These are phyloP conservation scores for Linnemannia elongata DNA, from an alignment of 192 early-diverging fungal genomes.

Conservation along the genomic window DNA sequence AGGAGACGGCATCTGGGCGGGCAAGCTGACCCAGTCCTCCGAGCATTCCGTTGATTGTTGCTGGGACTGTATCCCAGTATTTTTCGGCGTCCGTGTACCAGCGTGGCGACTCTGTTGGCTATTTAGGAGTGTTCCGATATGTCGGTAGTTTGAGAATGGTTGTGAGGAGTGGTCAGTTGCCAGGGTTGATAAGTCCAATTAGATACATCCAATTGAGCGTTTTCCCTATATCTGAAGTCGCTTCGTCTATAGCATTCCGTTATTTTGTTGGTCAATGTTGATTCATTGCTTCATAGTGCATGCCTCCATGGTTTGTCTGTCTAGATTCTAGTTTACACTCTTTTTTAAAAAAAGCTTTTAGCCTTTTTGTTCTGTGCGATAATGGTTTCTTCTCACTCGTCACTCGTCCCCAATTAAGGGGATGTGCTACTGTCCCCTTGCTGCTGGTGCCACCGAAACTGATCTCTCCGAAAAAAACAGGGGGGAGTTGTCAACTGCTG, in stretches of 20 bases:
- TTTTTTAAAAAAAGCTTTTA: background rate
- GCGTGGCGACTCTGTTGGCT: slow-evolving; percentile 53
- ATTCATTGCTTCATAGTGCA: background rate
- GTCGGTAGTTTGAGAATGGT: background rate
- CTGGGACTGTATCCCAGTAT: slow-evolving; percentile 67
- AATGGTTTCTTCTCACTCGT: background rate
- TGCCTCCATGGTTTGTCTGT: slow-evolving; percentile 36
- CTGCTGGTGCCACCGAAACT: background rate
- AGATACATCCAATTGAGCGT: too few relatives aligned
- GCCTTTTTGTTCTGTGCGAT: background rate
- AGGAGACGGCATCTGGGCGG: slow-evolving; percentile 78
- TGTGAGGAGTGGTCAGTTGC: background rate
- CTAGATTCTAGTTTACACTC: background rate
- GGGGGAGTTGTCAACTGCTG: background rate
- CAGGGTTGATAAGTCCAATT: background rate
- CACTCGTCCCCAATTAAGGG: background rate
- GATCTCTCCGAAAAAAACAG: background rate
- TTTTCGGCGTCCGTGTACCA: slow-evolving; percentile 79
- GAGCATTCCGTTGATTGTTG: slow-evolving; percentile 90
- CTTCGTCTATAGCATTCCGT: too few relatives aligned
- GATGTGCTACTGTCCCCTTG: background rate
- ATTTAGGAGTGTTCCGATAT: background rate
- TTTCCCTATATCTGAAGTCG: too few relatives aligned
- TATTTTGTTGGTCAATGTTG: too few relatives aligned
- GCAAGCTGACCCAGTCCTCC: slow-evolving; percentile 88